phyloP scores from a whole-genome alignment of 352 stramenopile species.

The Pythium brachiatum region DNA sequence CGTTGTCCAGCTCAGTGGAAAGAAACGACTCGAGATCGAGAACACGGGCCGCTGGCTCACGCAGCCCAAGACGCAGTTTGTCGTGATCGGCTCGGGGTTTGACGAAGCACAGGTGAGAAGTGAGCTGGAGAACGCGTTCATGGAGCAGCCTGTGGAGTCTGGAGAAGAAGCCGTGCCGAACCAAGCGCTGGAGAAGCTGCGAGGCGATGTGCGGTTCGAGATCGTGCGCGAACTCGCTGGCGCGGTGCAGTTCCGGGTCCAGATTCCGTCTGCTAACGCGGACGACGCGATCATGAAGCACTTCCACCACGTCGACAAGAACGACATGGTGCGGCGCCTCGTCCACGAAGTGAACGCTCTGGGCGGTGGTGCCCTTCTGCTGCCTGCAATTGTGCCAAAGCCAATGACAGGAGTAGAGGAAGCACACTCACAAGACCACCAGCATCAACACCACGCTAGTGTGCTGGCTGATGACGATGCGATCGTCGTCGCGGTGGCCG shows the following conservation, averaged over 20 bases:
- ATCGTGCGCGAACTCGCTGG: slow-evolving; percentile 26
- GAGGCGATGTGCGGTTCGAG: slow-evolving; percentile 51
- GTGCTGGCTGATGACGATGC: slow-evolving; percentile 21
- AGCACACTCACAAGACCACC: slow-evolving; percentile 12
- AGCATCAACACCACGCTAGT: slow-evolving; percentile 9
- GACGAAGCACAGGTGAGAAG: slow-evolving; percentile 29
- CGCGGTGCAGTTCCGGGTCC: slow-evolving; percentile 45
- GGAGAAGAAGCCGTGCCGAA: not conserved
- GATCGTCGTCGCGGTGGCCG: slow-evolving; percentile 40
- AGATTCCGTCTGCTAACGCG: slow-evolving; percentile 45
- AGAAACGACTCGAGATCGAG: slow-evolving; percentile 62
- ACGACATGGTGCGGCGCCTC: slow-evolving; percentile 55
- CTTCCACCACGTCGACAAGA: slow-evolving; percentile 72
- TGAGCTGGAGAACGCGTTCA: slow-evolving; percentile 34
- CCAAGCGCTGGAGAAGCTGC: slow-evolving; percentile 31
- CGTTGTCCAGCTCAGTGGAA: slow-evolving; percentile 69
- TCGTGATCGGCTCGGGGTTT: slow-evolving; percentile 57
- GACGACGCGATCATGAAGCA: slow-evolving; percentile 67
- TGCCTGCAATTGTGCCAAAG: slow-evolving; percentile 8
- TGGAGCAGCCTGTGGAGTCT: slow-evolving; percentile 14
- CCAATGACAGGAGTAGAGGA: not conserved
- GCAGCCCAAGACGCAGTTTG: slow-evolving; percentile 66
- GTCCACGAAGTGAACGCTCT: slow-evolving; percentile 61
- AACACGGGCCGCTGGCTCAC: slow-evolving; percentile 56
- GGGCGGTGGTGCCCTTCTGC: slow-evolving; percentile 44